Evolutionary conservation across 306 rosid genomes (phyloP).

Genomic region (Gastrolobium bilobum): DNA sequence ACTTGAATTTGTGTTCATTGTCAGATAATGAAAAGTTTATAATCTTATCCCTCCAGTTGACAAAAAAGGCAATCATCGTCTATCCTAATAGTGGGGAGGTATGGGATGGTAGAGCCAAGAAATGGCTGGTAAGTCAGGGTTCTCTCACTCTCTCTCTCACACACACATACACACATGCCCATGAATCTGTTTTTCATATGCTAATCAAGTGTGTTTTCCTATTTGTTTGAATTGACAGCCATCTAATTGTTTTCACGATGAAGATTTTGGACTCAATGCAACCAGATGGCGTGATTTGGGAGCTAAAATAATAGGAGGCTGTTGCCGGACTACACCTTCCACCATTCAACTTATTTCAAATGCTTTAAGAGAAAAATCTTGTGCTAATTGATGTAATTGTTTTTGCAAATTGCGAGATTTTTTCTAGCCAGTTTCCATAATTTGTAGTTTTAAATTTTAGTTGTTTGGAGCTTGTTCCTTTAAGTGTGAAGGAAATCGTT

Average conservation of each 20-base stretch:
- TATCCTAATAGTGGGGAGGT: slow-evolving; percentile 92
- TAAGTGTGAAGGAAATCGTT: slow-evolving; percentile 2
- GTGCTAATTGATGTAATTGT: slow-evolving; percentile 1
- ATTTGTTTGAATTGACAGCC: slow-evolving; percentile 68
- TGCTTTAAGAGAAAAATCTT: slow-evolving; percentile 55
- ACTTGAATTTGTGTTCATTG: not conserved
- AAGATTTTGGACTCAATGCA: slow-evolving; percentile 66
- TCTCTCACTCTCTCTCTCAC: not conserved
- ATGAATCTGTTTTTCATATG: slow-evolving; percentile 13
- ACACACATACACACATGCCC: not conserved
- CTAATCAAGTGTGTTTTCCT: not conserved
- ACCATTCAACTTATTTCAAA: slow-evolving; percentile 68
- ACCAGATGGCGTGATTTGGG: slow-evolving; percentile 82
- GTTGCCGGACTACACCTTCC: slow-evolving; percentile 90
- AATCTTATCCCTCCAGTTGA: slow-evolving; percentile 62
- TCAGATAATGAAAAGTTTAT: slow-evolving; percentile 17
- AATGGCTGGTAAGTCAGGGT: slow-evolving; percentile 76
- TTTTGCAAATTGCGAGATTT: slow-evolving; percentile 13
- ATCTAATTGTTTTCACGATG: slow-evolving; percentile 70
- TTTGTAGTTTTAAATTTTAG: not conserved
- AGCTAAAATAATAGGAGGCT: slow-evolving; percentile 86
- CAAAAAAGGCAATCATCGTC: slow-evolving; percentile 76
- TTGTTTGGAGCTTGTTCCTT: not conserved
- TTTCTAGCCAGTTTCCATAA: not conserved
- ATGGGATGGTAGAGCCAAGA: slow-evolving; percentile 90